Base-by-base conservation (phyloP, 1,284 basidiomycete species). In the Naganishia sp. region DNA sequence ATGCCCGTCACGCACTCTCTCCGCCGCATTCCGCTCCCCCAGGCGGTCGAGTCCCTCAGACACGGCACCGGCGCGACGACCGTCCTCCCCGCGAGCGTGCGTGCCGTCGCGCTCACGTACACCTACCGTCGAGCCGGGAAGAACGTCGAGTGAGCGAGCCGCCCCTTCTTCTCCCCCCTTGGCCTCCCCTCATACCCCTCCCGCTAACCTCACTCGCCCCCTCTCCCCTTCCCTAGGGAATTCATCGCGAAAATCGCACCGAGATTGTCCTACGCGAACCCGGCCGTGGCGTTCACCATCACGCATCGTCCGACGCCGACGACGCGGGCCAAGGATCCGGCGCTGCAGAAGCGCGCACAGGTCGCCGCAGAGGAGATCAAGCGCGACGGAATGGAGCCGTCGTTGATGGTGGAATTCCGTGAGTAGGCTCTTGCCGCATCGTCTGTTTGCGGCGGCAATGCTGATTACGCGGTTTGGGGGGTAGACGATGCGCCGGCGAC, bases 321-420 rank as follows among this genome's bases (percentile, higher is more conserved):
- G 11, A 68, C 64, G 15, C 65, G 65, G 53, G 46, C 64, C 16
- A 65, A 65, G 21, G 67, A 68, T 50, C 67, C 67, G 16, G 59
- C 63, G 31, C 50, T 63, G 10, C 50, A 61, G 28, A 52, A 54
- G 31, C 57, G 55, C 2, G 63, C 64, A 18, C 31, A 61, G 42
- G 46, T 53, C 31, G 31, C 57, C 43, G 52, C 59, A 3, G 33
- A 63, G 33, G 25, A 45, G 28, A 54, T 45, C n/a, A 33, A 55
- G 46, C 36, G 36, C 13, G 55, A 33, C 42, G 59, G 56, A 25
- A 25, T 33, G 21, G 55, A 52, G 36, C 56, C 64, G 15, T 46
- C 53, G 16, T 48, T 68, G 45, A 57, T 36, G 21, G 45, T 68
- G 48, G 64, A 66, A 16, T 66, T 68, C 43, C 52, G 67, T 68